A percentile compares a stretch with the other conserved stretches of the same genome.
These are phyloP conservation scores for Lindgomyces ingoldianus DNA, from an alignment of 495 filamentous ascomycete species.

Conservation along the genomic window DNA sequence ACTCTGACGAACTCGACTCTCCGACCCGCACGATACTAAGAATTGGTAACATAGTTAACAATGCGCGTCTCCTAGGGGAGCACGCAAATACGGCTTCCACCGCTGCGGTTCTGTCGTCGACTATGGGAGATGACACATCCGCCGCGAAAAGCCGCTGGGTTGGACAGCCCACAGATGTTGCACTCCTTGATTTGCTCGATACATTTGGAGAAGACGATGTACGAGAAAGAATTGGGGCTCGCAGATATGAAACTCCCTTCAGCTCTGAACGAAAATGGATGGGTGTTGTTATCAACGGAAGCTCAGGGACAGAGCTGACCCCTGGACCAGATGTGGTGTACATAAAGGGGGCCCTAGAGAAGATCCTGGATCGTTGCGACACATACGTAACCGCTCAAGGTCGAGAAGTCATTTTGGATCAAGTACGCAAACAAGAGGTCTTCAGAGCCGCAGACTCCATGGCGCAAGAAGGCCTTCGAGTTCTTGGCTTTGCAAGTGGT, in stretches of 20 bases:
- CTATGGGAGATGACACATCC: constrained; percentile 61
- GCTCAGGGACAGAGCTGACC: constrained; percentile 39
- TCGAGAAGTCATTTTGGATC: constrained; percentile 82
- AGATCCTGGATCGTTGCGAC: constrained; percentile 81
- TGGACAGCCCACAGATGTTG: constrained; percentile 95
- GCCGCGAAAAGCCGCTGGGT: constrained; percentile 83
- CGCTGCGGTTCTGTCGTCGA: constrained; percentile 75
- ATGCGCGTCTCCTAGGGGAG: constrained; percentile 71
- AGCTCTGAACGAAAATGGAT: constrained; percentile 99
- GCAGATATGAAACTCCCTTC: constrained; percentile 84
- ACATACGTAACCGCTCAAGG: constrained; percentile 87
- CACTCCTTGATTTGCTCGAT: constrained; percentile 89
- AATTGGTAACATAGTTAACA: constrained; percentile 95
- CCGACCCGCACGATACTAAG: constrained; percentile 78
- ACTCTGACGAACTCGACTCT: constrained; percentile 63
- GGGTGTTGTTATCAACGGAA: constrained; percentile 75
- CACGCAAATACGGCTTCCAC: constrained; percentile 65
- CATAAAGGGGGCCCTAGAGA: constrained; percentile 92
- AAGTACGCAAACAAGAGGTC: constrained; percentile 69
- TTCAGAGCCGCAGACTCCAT: constrained; percentile 82
- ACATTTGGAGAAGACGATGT: constrained; percentile 87
- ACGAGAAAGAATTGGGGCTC: constrained; percentile 75
- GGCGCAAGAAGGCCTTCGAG: constrained; percentile 87
- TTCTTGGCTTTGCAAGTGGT: constrained; percentile 90
- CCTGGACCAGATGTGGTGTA: constrained; percentile 71